phyloP scores from a whole-genome alignment of 202 grass and related monocot genomes.

The Setaria viridis region DNA sequence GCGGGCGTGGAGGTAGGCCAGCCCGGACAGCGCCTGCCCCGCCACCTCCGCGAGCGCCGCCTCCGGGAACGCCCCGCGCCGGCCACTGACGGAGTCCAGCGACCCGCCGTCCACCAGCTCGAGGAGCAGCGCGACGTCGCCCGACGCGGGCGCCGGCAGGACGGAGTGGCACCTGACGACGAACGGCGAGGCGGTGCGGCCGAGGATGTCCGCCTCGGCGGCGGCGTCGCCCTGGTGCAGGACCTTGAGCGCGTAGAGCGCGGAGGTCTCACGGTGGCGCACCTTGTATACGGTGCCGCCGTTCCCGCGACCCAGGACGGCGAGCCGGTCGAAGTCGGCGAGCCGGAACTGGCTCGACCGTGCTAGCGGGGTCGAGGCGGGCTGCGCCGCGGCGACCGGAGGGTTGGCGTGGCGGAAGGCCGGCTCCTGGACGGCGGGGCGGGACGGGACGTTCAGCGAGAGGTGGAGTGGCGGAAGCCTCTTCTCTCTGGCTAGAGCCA shows the following conservation, averaged over 20 bases:
- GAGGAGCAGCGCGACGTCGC: conserved; percentile 64
- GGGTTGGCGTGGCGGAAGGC: conserved; percentile 1
- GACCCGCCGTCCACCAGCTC: conserved; percentile 75
- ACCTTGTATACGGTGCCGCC: conserved; percentile 87
- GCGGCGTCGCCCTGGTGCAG: conserved; percentile 41
- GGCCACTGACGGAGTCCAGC: conserved; percentile 50
- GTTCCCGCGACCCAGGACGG: conserved; percentile 72
- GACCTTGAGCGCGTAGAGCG: conserved; percentile 79
- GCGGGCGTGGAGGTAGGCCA: conserved; percentile 72
- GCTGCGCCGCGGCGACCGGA: conserved; percentile 15
- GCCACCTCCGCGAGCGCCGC: conserved; percentile 65
- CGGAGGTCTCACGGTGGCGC: conserved; percentile 55
- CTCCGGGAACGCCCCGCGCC: conserved; percentile 62
- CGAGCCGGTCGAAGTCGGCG: conserved; percentile 72
- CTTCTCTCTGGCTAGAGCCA: conserved; percentile 56
- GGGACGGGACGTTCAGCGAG: conserved; percentile 62
- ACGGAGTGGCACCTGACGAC: conserved; percentile 57
- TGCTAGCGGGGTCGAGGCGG: conserved; percentile 1
- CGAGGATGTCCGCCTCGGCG: conserved; percentile 60
- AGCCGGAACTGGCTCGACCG: conserved; percentile 45
- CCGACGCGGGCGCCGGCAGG: conserved; percentile 31
- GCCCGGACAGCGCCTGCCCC: conserved; percentile 57
- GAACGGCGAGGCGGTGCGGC: conserved; percentile 53
- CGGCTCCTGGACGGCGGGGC: conserved; percentile 25
- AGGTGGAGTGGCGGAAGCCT: conserved; percentile 61